Evolutionary conservation across 148 eudicot species (phyloP), one percentile per base, ranked within the genome.

Genomic region (Linanthus parryae): DNA sequence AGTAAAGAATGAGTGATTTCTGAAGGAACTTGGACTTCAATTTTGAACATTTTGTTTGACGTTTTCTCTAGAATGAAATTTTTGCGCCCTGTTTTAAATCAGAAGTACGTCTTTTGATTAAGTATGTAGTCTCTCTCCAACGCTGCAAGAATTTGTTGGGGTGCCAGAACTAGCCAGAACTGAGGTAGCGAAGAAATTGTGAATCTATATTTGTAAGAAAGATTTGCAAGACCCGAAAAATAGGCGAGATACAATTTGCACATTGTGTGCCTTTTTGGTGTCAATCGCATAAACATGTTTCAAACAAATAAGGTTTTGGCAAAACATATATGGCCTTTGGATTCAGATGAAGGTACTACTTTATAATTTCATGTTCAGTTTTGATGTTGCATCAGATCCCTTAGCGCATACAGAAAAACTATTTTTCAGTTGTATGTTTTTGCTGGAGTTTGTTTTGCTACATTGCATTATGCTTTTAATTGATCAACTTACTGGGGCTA

Each of bases 121-220:
- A 61, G 44, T 77, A 61, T 81, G 84, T 52, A 70, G 76, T 21
- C 72, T 88, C 33, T 88, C 90, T 56, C 97, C 95, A 16, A 66
- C 71, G 68, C 90, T 85, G 61, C 87, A 89, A 69, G 73, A 73
- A 46, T 79, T 88, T 43, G 74, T 78, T 15, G 97, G 95, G 52
- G 84, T 66, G 12, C 71, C 82, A 45, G 69, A 73, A 40, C 58
- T 89, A 77, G 65, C 80, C 33, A 67, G 89, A 29, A 56, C 83
- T 27, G 79, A 82, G 84, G 95, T 88, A 82, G 75, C 85, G 53
- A 77, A 71, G 58, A 81, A 57, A 58, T 57, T 89, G 29, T 84
- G 94, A 95, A 69, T 8, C 57, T 79, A 89, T 66, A 84, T 89
- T 52, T 72, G 73, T 49, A 72, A 74, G 59, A 73, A 77, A 40